Evolutionary conservation across 331 rosid species (phyloP).

Genomic region (Spiraea crenata): DNA sequence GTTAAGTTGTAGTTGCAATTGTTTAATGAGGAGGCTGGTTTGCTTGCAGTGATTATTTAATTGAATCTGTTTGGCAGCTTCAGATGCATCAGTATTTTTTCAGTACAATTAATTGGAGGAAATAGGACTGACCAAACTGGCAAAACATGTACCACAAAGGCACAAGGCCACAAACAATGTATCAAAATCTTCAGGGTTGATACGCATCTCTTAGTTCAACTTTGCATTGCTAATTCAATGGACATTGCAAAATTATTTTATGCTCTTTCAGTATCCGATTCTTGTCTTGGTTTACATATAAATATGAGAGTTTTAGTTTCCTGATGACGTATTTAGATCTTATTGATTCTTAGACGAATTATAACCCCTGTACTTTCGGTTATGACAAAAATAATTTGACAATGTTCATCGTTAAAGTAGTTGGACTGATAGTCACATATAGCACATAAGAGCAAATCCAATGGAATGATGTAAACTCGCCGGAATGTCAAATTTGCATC

Average conservation of each 20-base stretch:
- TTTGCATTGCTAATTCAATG: not conserved
- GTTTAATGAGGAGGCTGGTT: not conserved
- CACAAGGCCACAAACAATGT: constrained; percentile 49
- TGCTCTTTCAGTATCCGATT: not conserved
- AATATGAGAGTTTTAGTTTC: not conserved
- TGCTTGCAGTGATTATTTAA: not conserved
- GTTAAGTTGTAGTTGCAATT: no score
- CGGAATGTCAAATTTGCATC: no score
- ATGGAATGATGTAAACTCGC: no score
- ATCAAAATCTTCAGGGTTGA: constrained; percentile 44
- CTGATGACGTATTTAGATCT: not conserved
- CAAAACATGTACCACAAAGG: not conserved
- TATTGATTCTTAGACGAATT: no score
- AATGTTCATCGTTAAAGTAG: no score
- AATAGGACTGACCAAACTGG: constrained; percentile 35
- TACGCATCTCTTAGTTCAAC: constrained; percentile 32
- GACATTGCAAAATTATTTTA: not conserved
- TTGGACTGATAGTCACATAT: no score
- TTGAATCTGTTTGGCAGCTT: not conserved
- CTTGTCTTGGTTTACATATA: not conserved
- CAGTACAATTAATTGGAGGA: not conserved
- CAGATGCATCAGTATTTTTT: not conserved
- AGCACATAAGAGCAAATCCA: no score
- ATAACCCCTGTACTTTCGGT: no score
- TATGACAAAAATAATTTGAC: no score